Evolutionary conservation across 192 early-diverging fungal genomes (phyloP).

Genomic region (Coemansia sp.): DNA sequence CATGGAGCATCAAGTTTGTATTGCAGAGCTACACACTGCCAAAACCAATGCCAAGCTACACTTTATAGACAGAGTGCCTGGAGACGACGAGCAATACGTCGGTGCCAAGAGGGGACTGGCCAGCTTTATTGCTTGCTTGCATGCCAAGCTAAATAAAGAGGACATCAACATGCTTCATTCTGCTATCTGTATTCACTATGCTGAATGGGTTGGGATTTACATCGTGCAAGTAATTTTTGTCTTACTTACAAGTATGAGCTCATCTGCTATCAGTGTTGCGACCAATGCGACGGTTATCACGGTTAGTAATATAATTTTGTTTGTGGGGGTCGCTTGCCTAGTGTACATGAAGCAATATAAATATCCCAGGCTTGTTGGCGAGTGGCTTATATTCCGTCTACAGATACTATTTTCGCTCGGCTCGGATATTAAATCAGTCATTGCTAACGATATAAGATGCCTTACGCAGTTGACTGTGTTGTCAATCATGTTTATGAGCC

Average conservation of each 20-base stretch:
- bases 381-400: not conserved
- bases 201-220: not conserved
- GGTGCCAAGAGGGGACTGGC: not conserved
- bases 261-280: not conserved
- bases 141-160: not conserved
- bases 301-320: too few relatives aligned
- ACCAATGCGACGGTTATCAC: too few relatives aligned
- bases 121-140: not conserved
- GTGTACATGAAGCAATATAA: not conserved
- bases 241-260: not conserved
- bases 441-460: not conserved
- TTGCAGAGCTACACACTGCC: not conserved
- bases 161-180: not conserved
- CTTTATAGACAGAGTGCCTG: not conserved
- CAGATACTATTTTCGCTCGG: not conserved
- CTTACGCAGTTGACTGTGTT: not conserved
- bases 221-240: not conserved
- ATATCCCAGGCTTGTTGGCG: too few relatives aligned
- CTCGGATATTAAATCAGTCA: not conserved
- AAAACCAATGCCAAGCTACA: not conserved
- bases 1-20: not conserved
- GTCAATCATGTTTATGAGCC: not conserved
- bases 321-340: too few relatives aligned
- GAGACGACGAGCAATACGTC: not conserved
- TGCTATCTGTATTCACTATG: not conserved